Conservation (phyloP, 2,329 filamentous ascomycete species). For the Balansia obtecta region DNA sequence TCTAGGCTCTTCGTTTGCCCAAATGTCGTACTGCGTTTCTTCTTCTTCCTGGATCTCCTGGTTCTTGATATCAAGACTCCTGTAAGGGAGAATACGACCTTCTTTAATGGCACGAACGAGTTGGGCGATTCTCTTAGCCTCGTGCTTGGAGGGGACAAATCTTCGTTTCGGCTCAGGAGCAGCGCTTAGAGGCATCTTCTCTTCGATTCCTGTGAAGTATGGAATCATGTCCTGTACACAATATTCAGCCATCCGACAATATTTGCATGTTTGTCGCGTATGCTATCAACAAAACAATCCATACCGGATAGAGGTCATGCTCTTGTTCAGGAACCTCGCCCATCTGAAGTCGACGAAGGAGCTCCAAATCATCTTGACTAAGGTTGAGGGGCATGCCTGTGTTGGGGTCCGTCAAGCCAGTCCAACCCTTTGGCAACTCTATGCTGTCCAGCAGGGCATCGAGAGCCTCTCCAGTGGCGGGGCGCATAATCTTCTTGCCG, state of each 20-base stretch:
- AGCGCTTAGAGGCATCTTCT: constrained; percentile 88
- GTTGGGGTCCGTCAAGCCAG: constrained; percentile 81
- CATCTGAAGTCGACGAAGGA: constrained; percentile 77
- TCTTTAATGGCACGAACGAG: constrained; percentile 91
- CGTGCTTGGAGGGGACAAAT: constrained; percentile 93
- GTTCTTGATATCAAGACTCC: constrained; percentile 53
- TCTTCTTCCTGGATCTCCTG: constrained; percentile 62
- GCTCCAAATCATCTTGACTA: constrained; percentile 75
- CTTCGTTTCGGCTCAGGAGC: constrained; percentile 93
- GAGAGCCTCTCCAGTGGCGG: constrained; percentile 83
- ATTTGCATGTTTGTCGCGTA: too few relatives aligned
- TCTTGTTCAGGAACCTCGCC: constrained; percentile 79
- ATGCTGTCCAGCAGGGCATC: constrained; percentile 94
- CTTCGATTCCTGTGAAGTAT: constrained; percentile 82
- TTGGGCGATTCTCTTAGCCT: constrained; percentile 93
- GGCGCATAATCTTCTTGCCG: constrained; percentile 93
- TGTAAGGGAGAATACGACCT: constrained; percentile 86
- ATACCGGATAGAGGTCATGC: constrained; percentile 81
- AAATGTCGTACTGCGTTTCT: constrained; percentile 72
- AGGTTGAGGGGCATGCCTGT: constrained; percentile 89
- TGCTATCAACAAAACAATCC: constrained; percentile 13
- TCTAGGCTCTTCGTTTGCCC: constrained; percentile 80
- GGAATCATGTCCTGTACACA: constrained; percentile 63
- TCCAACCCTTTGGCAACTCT: constrained; percentile 94
- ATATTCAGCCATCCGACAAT: neutral